Conservation (phyloP, 2,329 filamentous ascomycete species). For the Pseudogymnoascus sp. region DNA sequence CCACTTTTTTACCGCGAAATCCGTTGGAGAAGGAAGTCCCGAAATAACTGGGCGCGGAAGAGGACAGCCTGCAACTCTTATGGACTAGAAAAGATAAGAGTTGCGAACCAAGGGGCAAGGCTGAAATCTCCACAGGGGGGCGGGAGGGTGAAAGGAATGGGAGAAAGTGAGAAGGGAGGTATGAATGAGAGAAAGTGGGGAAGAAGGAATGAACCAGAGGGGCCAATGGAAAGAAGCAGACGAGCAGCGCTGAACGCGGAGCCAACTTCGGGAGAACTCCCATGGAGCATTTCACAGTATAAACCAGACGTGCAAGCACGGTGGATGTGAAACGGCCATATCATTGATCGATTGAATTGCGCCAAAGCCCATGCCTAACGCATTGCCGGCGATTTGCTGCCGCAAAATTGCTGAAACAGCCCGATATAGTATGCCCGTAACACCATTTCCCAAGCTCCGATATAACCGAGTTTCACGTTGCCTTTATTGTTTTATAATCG, state of each 20-base stretch:
- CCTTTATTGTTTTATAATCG: constrained; percentile 9
- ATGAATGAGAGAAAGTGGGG: neutral
- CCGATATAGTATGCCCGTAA: constrained; percentile 11
- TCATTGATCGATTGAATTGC: constrained; percentile 33
- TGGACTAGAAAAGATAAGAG: neutral
- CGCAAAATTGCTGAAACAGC: constrained; percentile 7
- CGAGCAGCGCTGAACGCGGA: constrained; percentile 13
- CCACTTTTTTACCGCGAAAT: constrained; percentile 90
- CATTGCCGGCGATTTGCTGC: constrained; percentile 10
- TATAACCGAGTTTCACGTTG: constrained; percentile 10
- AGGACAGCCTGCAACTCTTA: neutral
- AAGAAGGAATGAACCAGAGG: neutral
- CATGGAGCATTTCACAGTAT: constrained; percentile 65
- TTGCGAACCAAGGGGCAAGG: neutral
- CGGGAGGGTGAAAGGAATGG: neutral
- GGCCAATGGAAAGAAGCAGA: constrained; percentile 5
- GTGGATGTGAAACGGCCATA: constrained; percentile 65
- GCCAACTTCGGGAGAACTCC: constrained; percentile 63
- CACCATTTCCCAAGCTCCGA: constrained; percentile 12
- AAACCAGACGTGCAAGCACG: constrained; percentile 33
- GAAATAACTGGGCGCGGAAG: constrained; percentile 73
- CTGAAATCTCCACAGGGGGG: neutral
- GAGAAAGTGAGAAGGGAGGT: neutral
- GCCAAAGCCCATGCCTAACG: constrained; percentile 27
- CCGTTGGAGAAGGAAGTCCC: constrained; percentile 66